Base-by-base conservation (phyloP, 2,329 filamentous ascomycete species). In the Phoma sp. region DNA sequence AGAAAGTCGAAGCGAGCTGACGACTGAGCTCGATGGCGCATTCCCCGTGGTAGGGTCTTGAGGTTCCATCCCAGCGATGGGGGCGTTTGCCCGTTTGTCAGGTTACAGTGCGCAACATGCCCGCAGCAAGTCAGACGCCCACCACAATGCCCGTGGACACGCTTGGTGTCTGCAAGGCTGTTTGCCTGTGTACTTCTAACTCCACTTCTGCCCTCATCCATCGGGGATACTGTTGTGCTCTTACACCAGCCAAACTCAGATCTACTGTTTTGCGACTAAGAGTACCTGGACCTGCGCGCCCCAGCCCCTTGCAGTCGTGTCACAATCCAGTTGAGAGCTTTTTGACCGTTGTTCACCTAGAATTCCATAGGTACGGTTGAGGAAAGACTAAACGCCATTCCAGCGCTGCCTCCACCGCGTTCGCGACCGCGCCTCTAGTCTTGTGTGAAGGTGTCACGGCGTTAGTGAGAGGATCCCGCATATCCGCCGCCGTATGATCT, bases 381-480 rank as follows among this genome's bases (percentile, higher is more conserved):
- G 54, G 49, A 52, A 55, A 48, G 33, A 45, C 55, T 57, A 59
- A 58, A 63, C 62, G 60, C 61, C 70, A 74, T 74, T 73, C 71
- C 67, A 63, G 56, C 61, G 63, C 68, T 71, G 64, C 65, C 63
- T 65, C 61, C 52, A 62, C 67, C 64, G 65, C 69, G 68, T 65
- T 65, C 69, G 65, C 64, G 66, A 67, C 60, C 64, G 67, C 68
- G 66, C 58, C 57, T 62, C 59, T 65, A 63, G 60, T 51, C 68
- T 45, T 69, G 69, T 47, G 49, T 52, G 24, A 52, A 52, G 37
- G 51, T 72, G 66, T 51, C 66, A 73, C 69, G 62, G 55, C 57
- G 58, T 66, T 64, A 68, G 67, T 70, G 55, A 50, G 57, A 59
- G 40, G 40, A 39, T 58, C 55, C 49, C 53, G 54, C 56, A 59